These are phyloP conservation scores for Beauveria brongniartii DNA, from an alignment of 2,329 filamentous ascomycete species.

Conservation along the genomic window DNA sequence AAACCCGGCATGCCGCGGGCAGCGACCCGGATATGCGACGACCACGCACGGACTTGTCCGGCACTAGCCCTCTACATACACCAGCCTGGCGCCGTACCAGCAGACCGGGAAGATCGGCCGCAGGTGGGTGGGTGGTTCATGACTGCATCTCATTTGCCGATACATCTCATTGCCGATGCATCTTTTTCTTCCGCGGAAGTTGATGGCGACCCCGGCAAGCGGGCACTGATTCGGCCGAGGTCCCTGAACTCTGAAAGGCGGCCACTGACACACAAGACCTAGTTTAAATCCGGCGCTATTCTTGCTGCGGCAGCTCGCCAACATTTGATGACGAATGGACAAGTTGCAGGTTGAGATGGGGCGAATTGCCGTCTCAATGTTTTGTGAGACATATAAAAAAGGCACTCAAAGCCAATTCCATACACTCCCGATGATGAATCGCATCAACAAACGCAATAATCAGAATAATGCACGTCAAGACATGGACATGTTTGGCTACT, in stretches of 20 bases:
- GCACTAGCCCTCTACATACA: background rate
- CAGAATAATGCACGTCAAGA: background rate
- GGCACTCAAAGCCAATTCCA: too few relatives aligned
- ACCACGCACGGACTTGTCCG: background rate
- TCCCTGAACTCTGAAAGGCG: background rate
- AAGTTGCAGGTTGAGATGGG: background rate
- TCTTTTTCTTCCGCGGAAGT: background rate
- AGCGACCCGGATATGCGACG: background rate
- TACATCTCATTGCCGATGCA: background rate
- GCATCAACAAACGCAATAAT: too few relatives aligned
- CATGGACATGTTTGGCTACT: background rate
- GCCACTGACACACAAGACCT: background rate
- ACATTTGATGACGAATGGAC: background rate
- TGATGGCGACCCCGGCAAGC: background rate
- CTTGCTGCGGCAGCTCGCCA: background rate
- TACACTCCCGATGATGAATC: too few relatives aligned
- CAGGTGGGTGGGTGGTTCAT: background rate
- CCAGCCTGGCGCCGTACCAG: background rate
- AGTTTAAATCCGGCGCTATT: background rate
- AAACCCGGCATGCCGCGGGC: background rate
- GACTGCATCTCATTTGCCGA: background rate
- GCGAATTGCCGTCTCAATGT: too few relatives aligned
- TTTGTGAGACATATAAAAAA: too few relatives aligned
- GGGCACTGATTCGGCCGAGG: too few relatives aligned
- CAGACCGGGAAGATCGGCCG: background rate